Percentiles rank a stretch among this genome's conserved stretches.
phyloP scores from a whole-genome alignment of 768 basidiomycete species.

The Mycena vitilis region DNA sequence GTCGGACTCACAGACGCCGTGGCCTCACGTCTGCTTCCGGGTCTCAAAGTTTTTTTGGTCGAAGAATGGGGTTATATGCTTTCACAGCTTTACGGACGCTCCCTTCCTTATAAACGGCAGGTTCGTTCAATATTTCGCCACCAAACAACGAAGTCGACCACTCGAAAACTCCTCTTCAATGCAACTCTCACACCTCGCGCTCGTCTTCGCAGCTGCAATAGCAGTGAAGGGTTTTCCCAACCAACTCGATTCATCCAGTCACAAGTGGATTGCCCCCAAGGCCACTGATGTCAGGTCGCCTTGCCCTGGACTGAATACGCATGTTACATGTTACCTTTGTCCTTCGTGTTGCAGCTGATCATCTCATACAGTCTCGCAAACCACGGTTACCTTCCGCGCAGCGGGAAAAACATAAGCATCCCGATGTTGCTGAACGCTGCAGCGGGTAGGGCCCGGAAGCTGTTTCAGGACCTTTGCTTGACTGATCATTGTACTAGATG shows the following conservation, averaged over 20 bases:
- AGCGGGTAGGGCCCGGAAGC: neutral
- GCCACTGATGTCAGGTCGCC: conserved; percentile 6
- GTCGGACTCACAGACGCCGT: no score
- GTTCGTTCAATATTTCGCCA: neutral
- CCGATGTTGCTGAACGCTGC: conserved; percentile 1
- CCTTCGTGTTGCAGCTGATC: neutral
- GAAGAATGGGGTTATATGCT: no score
- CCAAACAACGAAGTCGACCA: neutral
- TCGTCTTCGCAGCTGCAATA: neutral
- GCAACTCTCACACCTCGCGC: neutral
- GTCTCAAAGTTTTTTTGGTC: no score
- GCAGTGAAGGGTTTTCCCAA: neutral
- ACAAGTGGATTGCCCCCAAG: conserved; percentile 7
- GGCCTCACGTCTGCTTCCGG: no score
- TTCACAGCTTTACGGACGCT: no score
- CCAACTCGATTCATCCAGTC: neutral
- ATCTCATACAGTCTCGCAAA: conserved; percentile 13
- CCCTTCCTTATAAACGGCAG: neutral
- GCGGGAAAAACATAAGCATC: conserved; percentile 15
- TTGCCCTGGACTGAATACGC: conserved; percentile 23
- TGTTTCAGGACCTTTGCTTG: neutral
- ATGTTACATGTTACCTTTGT: neutral
- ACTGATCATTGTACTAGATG: conserved; percentile 3
- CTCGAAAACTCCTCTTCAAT: neutral
- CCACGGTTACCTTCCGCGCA: conserved; percentile 23